A percentile compares a stretch with the other conserved stretches of the same genome.
These are phyloP conservation scores for Populus simonii DNA, from an alignment of 345 rosid genomes.

Conservation along the genomic window DNA sequence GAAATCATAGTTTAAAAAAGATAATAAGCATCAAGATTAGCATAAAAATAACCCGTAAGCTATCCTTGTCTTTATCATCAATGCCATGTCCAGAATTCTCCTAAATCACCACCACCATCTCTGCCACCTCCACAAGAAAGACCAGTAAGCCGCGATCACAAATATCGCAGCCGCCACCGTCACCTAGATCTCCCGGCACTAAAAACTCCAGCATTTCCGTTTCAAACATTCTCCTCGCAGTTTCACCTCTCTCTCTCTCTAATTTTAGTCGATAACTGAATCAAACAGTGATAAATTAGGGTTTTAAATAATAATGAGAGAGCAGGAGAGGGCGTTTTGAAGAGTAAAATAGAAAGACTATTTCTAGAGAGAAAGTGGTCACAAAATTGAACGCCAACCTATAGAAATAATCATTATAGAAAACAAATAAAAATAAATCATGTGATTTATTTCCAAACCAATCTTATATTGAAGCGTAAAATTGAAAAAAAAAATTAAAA, in stretches of 20 bases:
- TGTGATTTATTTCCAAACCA: no score
- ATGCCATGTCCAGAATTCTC: constrained; percentile 46
- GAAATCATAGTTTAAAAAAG: background rate
- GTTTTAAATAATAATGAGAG: background rate
- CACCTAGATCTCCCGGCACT: constrained; percentile 89
- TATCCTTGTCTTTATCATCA: constrained; percentile 66
- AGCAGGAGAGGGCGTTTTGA: no score
- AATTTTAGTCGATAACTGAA: background rate
- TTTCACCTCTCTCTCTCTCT: background rate
- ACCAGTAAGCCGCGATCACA: constrained; percentile 60
- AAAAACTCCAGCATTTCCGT: constrained; percentile 40
- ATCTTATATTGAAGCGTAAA: no score
- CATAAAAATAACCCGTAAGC: background rate
- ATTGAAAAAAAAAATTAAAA: no score
- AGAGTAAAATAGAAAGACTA: no score
- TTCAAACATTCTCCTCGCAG: constrained; percentile 23
- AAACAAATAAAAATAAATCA: no score
- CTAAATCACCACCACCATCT: constrained; percentile 16
- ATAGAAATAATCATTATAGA: no score
- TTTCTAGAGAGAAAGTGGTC: no score
- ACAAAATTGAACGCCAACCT: no score
- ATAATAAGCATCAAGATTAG: background rate
- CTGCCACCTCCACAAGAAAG: constrained; percentile 40
- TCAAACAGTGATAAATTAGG: constrained; percentile 2
- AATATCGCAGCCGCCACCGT: constrained; percentile 63